Base-by-base conservation (phyloP, 805 yeast genomes). In the Metschnikowia lachancei region DNA sequence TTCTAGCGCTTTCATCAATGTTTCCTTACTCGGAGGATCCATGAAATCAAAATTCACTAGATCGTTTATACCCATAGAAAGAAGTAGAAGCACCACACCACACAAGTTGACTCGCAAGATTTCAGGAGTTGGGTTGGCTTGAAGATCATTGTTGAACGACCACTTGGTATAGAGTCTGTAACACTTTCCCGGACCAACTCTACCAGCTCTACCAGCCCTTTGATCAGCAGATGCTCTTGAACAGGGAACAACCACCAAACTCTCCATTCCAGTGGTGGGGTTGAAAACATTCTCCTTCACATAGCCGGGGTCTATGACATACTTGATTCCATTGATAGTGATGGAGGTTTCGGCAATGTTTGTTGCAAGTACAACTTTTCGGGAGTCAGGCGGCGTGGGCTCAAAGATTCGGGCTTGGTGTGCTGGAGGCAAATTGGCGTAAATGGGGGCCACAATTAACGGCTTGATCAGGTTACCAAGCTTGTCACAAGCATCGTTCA, bases 311-410 rank as follows among this genome's bases (percentile, higher is more conserved):
- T 72, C 77, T 39, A 72, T 69, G 7, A 72, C 77, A 53, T 57
- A 71, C 16, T 62, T 56, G 19, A 72, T 67, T 3, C 77, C 76
- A 41, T 71, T 73, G 32, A 72, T 72, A 1, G 77, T 72, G 42
- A 72, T 72, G 30, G 76, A 71, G 0, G 77, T 72, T 45, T 72
- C 77, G 0, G 77, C 99, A 55, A 94, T 94, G 56, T 94, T 94
- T 0, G 99, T 94, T 0, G 98, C 98, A 32, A 94, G 66, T 0
- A 94, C 95, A 16, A 92, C 91, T 61, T 94, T 94, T 33, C 99
- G 68, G 2, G 86, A 67, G 30, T 81, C 79, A 1, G 74, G 72
- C 0, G 97, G 97, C 0, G 97, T 87, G 2, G 91, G 89, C 49
- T 87, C 94, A 62, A 94, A 94, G 31, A 94, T 90, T 46, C 74